Conservation (phyloP, 176 grass and related monocot species). For the Lolium multiflorum region DNA sequence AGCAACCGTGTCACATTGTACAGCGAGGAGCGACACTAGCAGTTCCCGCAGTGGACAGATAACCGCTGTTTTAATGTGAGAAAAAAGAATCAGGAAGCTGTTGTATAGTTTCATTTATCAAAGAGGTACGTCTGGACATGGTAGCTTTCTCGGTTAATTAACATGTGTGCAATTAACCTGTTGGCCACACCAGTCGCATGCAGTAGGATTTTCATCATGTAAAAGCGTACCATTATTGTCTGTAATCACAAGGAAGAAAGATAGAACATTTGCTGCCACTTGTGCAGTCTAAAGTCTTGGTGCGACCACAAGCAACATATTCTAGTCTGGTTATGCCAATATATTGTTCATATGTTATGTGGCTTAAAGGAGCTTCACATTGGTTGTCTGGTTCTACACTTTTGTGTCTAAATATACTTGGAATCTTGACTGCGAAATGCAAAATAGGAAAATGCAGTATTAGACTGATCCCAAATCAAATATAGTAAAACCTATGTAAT, state of each 20-base stretch:
- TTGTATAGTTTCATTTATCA: conserved; percentile 38
- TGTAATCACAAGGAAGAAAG: conserved; percentile 56
- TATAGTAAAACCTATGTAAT: neutral
- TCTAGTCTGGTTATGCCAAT: conserved; percentile 36
- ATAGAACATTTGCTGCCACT: conserved; percentile 41
- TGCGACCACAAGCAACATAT: conserved; percentile 36
- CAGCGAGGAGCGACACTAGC: conserved; percentile 13
- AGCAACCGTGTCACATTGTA: conserved; percentile 42
- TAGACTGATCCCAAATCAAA: neutral
- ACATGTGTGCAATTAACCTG: conserved; percentile 37
- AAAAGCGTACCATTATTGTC: conserved; percentile 60
- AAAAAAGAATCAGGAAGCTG: conserved; percentile 33
- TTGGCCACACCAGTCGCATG: conserved; percentile 33
- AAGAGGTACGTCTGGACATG: conserved; percentile 28
- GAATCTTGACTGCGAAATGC: neutral
- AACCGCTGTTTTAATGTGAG: conserved; percentile 38
- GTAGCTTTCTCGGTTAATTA: conserved; percentile 44
- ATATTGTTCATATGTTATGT: conserved; percentile 17
- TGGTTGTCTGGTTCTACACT: neutral
- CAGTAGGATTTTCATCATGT: conserved; percentile 53
- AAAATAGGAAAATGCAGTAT: neutral
- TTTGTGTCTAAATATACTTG: neutral
- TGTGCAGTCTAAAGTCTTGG: conserved; percentile 46
- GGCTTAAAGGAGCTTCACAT: neutral
- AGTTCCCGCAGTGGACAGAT: conserved; percentile 21